Conservation (phyloP, 1,284 basidiomycete species). For the Flammula alnicola region DNA sequence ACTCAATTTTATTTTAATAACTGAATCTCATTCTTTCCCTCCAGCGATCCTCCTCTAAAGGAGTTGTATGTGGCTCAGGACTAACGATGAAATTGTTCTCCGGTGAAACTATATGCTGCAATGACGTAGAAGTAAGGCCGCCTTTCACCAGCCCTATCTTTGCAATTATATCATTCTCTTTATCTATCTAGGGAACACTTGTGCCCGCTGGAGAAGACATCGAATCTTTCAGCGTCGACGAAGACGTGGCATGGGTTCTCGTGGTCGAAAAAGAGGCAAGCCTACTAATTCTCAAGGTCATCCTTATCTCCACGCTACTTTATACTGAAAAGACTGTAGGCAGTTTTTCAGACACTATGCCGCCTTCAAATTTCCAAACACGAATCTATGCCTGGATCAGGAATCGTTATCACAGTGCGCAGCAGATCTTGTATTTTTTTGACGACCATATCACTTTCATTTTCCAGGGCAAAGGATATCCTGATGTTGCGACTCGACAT, state of each 20-base stretch:
- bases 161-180: background rate
- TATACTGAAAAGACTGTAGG: constrained; percentile 59
- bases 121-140: constrained; percentile 63
- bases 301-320: background rate
- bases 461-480: constrained; percentile 89
- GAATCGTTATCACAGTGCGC: constrained; percentile 73
- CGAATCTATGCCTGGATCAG: constrained; percentile 54
- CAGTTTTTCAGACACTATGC: constrained; percentile 85
- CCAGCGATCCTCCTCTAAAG: constrained; percentile 87
- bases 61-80: constrained; percentile 74
- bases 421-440: background rate
- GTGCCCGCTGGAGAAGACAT: constrained; percentile 82
- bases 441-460: constrained; percentile 4
- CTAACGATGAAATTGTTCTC: constrained; percentile 61
- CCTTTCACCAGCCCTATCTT: background rate
- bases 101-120: constrained; percentile 55
- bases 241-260: constrained; percentile 74
- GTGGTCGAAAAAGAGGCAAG: constrained; percentile 91
- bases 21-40: constrained; percentile 5
- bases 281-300: background rate
- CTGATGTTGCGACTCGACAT: constrained; percentile 87
- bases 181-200: constrained; percentile 61
- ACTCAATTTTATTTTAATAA: constrained; percentile 8
- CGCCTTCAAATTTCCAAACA: constrained; percentile 55
- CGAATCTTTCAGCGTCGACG: constrained; percentile 53